phyloP scores from a whole-genome alignment of 352 stramenopile genomes.

The Phytopythium cucurbitacearum region DNA sequence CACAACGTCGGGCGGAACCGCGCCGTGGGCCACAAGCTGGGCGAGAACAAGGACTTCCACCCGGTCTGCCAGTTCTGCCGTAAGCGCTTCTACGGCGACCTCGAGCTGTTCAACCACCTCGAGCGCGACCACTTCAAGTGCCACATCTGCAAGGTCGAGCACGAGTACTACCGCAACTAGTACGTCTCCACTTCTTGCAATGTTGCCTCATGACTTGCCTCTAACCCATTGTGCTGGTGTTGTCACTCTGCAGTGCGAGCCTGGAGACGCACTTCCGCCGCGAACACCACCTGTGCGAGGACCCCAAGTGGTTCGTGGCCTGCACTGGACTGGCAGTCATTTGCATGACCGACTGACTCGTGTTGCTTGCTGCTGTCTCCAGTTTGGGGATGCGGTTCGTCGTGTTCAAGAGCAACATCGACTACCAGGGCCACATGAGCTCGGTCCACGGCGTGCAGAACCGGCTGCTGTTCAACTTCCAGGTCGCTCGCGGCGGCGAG shows the following conservation, averaged over 20 bases:
- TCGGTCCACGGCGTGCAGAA: conserved; percentile 70
- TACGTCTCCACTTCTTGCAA: too few species aligned
- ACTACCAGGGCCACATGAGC: conserved; percentile 85
- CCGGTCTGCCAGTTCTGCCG: conserved; percentile 89
- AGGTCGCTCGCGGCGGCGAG: conserved; percentile 49
- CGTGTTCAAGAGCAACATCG: conserved; percentile 83
- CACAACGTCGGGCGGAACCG: conserved; percentile 57
- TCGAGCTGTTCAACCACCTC: conserved; percentile 83
- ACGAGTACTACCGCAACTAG: conserved; percentile 90
- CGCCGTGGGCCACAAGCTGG: conserved; percentile 36
- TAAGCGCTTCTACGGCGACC: conserved; percentile 80
- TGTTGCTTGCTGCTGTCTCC: conserved; percentile 5
- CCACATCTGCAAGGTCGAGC: conserved; percentile 84
- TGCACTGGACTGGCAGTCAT: background rate
- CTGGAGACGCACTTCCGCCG: conserved; percentile 81
- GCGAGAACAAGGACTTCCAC: conserved; percentile 74
- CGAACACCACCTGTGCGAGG: conserved; percentile 85
- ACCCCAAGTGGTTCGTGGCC: conserved; percentile 55
- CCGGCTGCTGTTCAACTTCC: conserved; percentile 70
- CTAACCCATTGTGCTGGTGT: conserved; percentile 1
- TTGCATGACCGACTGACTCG: background rate
- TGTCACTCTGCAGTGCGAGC: conserved; percentile 40
- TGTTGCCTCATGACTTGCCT: background rate
- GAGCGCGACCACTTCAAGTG: conserved; percentile 90
- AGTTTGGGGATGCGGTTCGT: conserved; percentile 84